Conservation (phyloP, 2,329 filamentous ascomycete genomes). For the Tothia fuscella region DNA sequence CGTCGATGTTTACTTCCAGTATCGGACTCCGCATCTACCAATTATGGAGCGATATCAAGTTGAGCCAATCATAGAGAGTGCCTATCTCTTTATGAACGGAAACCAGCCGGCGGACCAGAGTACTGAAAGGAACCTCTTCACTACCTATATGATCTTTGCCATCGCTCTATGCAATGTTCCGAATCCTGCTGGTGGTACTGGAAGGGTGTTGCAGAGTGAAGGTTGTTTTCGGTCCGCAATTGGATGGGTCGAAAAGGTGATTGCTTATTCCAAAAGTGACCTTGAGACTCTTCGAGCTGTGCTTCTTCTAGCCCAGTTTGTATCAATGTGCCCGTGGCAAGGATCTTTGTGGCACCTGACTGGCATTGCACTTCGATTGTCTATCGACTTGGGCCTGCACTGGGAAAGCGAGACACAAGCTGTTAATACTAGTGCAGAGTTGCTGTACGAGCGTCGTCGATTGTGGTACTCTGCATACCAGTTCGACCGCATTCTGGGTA, state of each 20-base stretch:
- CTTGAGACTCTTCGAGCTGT: slow-evolving; percentile 22
- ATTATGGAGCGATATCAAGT: slow-evolving; percentile 20
- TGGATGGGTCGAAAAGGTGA: slow-evolving; percentile 18
- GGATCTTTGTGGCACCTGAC: slow-evolving; percentile 25
- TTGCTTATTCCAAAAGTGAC: slow-evolving; percentile 22
- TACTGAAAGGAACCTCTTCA: slow-evolving; percentile 20
- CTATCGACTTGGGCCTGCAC: slow-evolving; percentile 23
- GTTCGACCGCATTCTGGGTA: slow-evolving; percentile 19
- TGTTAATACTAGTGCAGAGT: slow-evolving; percentile 14
- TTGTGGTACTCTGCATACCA: slow-evolving; percentile 19
- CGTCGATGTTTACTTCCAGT: slow-evolving; percentile 23
- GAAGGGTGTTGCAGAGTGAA: slow-evolving; percentile 21
- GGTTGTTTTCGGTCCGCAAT: slow-evolving; percentile 26
- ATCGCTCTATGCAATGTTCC: slow-evolving; percentile 21
- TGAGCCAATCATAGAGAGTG: slow-evolving; percentile 17
- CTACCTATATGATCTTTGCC: slow-evolving; percentile 23
- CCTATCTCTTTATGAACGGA: slow-evolving; percentile 15
- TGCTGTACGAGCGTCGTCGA: slow-evolving; percentile 19
- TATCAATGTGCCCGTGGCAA: slow-evolving; percentile 21
- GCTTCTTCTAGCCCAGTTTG: slow-evolving; percentile 23
- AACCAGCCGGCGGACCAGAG: slow-evolving; percentile 10
- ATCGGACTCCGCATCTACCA: slow-evolving; percentile 23
- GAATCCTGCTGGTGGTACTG: slow-evolving; percentile 13
- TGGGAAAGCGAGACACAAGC: slow-evolving; percentile 19
- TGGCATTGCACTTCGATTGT: slow-evolving; percentile 23